These are phyloP conservation scores for Boechera stricta DNA, from an alignment of 345 rosid genomes.

Conservation along the genomic window DNA sequence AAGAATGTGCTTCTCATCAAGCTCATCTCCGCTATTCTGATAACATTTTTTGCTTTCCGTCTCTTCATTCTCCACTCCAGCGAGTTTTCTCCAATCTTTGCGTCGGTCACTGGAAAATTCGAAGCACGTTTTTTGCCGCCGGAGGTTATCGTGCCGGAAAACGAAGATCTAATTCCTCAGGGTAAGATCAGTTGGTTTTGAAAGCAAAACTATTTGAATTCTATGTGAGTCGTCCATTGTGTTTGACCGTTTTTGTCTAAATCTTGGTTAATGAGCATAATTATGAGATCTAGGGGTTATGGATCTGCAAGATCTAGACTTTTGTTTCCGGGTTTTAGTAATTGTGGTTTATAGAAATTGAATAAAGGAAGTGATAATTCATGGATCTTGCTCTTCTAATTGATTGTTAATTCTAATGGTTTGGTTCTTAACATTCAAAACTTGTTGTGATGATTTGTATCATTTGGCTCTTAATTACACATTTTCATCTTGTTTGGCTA, in stretches of 20 bases:
- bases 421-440: neutral
- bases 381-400: conserved; percentile 23
- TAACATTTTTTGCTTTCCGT: conserved; percentile 63
- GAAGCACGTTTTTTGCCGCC: conserved; percentile 32
- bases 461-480: neutral
- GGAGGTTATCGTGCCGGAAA: conserved; percentile 43
- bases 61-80: conserved; percentile 50
- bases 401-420: neutral
- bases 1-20: conserved; percentile 60
- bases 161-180: conserved; percentile 58
- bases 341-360: neutral
- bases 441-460: conserved; percentile 3
- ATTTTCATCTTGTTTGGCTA: neutral
- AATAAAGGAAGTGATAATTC: conserved; percentile 3
- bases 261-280: conserved; percentile 4
- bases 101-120: conserved; percentile 38
- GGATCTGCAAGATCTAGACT: conserved; percentile 26
- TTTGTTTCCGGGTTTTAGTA: neutral
- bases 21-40: conserved; percentile 54
- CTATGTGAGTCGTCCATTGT: neutral
- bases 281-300: conserved; percentile 34
- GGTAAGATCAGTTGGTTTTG: conserved; percentile 47
- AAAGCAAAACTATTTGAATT: neutral
- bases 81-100: conserved; percentile 39
- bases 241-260: neutral